These are phyloP conservation scores for Diutina catenulata DNA, from an alignment of 1,139 yeast genomes.

Conservation along the genomic window DNA sequence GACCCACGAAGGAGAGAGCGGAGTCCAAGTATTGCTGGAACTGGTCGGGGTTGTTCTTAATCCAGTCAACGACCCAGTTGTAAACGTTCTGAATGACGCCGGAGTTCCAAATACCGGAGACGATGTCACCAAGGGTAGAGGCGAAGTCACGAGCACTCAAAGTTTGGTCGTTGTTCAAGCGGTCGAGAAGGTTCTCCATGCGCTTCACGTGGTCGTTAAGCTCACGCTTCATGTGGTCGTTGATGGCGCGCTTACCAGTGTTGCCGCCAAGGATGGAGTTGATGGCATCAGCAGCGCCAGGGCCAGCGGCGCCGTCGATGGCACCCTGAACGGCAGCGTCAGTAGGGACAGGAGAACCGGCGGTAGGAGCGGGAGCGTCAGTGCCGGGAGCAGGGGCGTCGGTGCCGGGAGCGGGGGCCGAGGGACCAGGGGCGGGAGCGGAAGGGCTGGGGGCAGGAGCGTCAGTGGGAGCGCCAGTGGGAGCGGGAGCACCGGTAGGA, in stretches of 20 bases:
- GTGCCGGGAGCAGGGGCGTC: no score
- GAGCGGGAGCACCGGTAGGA: neutral
- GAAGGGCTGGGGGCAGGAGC: no score
- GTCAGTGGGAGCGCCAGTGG: neutral
- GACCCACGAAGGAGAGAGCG: neutral
- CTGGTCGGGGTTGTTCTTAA: constrained; percentile 1
- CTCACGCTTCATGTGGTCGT: no score
- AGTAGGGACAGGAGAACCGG: neutral
- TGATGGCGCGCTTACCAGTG: no score
- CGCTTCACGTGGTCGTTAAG: no score
- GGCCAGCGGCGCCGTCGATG: no score
- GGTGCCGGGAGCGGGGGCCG: no score
- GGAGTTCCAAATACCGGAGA: constrained; percentile 9
- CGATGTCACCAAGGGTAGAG: constrained; percentile 21
- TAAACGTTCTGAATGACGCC: constrained; percentile 1
- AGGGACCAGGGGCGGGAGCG: no score
- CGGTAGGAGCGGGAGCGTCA: neutral
- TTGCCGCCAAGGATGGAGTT: no score
- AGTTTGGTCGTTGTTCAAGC: neutral
- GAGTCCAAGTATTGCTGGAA: constrained; percentile 14
- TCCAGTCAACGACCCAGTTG: neutral
- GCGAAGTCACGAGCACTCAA: constrained; percentile 4
- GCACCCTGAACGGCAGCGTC: no score
- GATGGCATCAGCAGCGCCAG: no score
- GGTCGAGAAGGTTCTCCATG: neutral